Conservation (phyloP, 2,329 filamentous ascomycete species). For the Aspergillus sp. region DNA sequence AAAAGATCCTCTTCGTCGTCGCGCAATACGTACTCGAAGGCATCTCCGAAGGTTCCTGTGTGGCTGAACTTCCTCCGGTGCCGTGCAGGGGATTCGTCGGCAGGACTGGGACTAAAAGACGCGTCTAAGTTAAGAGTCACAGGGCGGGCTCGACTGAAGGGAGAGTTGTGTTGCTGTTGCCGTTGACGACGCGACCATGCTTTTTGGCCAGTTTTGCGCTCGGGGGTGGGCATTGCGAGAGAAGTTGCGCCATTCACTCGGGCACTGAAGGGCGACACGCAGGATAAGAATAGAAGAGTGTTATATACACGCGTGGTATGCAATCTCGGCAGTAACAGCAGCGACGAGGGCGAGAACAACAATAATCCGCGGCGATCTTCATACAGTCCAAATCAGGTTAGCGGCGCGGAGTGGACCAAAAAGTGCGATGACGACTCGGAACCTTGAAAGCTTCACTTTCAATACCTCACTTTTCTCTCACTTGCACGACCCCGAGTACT, state of each 20-base stretch:
- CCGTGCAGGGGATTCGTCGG: conserved; percentile 34
- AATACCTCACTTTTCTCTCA: background rate
- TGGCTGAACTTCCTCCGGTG: conserved; percentile 39
- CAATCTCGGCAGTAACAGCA: background rate
- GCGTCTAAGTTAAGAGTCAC: conserved; percentile 33
- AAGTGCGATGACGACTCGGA: conserved; percentile 13
- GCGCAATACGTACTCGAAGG: conserved; percentile 43
- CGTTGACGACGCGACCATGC: conserved; percentile 36
- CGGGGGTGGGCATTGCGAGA: conserved; percentile 39
- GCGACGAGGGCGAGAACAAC: background rate
- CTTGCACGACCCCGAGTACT: background rate
- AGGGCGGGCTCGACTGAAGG: conserved; percentile 37
- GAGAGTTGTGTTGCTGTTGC: conserved; percentile 32
- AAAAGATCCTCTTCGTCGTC: conserved; percentile 28
- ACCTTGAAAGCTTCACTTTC: background rate
- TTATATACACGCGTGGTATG: background rate
- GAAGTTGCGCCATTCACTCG: conserved; percentile 18
- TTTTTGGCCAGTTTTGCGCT: conserved; percentile 33
- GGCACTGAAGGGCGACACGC: background rate
- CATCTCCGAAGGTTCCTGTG: conserved; percentile 45
- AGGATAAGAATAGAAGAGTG: conserved; percentile 3
- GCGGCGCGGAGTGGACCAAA: conserved; percentile 22
- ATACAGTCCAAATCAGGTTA: conserved; percentile 23
- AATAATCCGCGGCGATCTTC: conserved; percentile 9
- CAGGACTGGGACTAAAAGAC: conserved; percentile 34